Evolutionary conservation across 495 filamentous ascomycete genomes (phyloP).

Genomic region (Xylaria acuta): DNA sequence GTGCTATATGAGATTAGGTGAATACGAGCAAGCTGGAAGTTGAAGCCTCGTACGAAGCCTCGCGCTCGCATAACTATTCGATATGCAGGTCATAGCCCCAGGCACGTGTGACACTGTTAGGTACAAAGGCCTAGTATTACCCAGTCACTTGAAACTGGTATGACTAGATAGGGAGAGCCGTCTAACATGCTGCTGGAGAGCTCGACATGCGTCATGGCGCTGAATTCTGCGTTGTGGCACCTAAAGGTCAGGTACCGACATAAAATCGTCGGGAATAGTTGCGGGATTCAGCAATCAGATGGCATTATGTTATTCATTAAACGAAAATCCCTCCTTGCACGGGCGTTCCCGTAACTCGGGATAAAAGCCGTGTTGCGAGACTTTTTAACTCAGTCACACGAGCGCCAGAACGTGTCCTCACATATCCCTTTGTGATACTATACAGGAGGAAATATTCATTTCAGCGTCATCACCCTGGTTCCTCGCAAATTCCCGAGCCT

Average conservation of each 20-base stretch:
- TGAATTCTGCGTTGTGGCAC: background rate
- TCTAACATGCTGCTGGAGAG: background rate
- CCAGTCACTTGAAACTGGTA: background rate
- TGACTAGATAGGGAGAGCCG: background rate
- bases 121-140: background rate
- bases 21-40: too few species aligned
- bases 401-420: background rate
- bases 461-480: background rate
- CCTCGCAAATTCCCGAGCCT: background rate
- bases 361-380: background rate
- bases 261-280: background rate
- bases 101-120: too few species aligned
- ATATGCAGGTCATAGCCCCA: too few species aligned
- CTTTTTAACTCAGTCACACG: background rate
- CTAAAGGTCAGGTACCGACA: background rate
- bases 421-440: background rate
- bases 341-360: too few species aligned
- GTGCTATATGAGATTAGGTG: too few species aligned
- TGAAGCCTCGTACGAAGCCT: too few species aligned
- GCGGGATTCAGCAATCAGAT: too few species aligned
- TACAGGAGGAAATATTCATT: background rate
- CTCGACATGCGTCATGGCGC: background rate
- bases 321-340: too few species aligned
- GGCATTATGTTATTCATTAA: too few species aligned
- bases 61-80: too few species aligned